Conservation (phyloP, 2,329 filamentous ascomycete genomes). For the Trichoderma oligosporum region DNA sequence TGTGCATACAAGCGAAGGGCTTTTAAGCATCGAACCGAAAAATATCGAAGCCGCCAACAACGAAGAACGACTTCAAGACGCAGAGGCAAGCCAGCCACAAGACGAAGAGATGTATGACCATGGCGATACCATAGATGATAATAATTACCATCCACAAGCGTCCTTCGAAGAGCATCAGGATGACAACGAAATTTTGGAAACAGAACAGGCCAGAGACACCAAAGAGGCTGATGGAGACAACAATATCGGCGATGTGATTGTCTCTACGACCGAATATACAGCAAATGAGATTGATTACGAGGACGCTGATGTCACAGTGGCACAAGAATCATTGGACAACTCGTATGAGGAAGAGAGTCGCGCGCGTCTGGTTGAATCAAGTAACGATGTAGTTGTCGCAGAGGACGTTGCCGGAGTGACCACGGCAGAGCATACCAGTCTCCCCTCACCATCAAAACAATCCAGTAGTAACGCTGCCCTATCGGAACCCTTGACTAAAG, state of each 20-base stretch:
- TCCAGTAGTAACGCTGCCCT: background rate
- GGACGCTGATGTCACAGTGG: constrained; percentile 1
- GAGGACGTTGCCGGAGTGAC: background rate
- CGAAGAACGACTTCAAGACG: background rate
- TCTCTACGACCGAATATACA: background rate
- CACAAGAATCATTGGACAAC: background rate
- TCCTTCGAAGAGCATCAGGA: background rate
- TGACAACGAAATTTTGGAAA: background rate
- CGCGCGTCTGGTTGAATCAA: background rate
- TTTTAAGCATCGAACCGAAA: background rate
- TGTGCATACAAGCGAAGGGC: background rate
- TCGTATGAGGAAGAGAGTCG: background rate
- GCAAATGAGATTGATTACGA: constrained; percentile 17
- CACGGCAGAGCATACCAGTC: background rate
- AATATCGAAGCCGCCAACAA: background rate
- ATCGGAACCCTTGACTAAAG: background rate
- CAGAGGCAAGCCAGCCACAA: background rate
- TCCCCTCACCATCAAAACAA: background rate
- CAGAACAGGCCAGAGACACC: background rate
- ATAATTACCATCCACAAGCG: background rate
- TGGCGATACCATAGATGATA: constrained; percentile 1
- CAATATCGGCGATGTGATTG: background rate
- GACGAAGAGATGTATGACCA: constrained; percentile 17
- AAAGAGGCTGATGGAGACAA: constrained; percentile 1
- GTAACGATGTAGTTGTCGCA: background rate